Evolutionary conservation across 2,329 filamentous ascomycete genomes (phyloP).

Genomic region (Pseudogymnoascus sp.): DNA sequence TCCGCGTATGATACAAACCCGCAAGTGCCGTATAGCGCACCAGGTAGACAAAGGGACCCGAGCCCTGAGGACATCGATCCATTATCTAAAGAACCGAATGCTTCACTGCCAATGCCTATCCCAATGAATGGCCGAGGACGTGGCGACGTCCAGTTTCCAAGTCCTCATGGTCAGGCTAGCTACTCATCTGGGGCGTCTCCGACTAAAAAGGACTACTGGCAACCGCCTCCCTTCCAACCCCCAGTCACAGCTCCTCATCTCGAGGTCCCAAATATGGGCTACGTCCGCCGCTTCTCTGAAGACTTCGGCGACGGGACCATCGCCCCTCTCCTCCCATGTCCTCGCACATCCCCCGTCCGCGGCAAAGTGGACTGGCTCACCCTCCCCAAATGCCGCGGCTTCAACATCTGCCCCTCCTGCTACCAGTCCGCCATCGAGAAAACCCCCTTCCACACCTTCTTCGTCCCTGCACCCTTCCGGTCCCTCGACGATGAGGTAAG

Average conservation of each 20-base stretch:
- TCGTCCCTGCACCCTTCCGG: conserved; percentile 52
- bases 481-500: conserved; percentile 48
- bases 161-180: background rate
- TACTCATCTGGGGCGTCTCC: background rate
- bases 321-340: conserved; percentile 56
- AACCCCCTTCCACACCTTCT: conserved; percentile 58
- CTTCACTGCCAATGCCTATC: conserved; percentile 20
- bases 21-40: conserved; percentile 5
- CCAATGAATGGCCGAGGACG: background rate
- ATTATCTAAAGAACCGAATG: conserved; percentile 4
- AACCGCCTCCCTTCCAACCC: conserved; percentile 38
- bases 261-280: conserved; percentile 38
- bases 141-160: background rate
- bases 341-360: conserved; percentile 51
- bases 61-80: background rate
- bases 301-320: conserved; percentile 37
- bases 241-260: conserved; percentile 25
- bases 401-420: conserved; percentile 78
- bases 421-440: conserved; percentile 60
- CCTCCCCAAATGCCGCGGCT: conserved; percentile 57
- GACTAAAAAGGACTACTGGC: conserved; percentile 30
- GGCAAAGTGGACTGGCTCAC: conserved; percentile 75
- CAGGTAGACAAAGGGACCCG: background rate
- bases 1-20: conserved; percentile 15
- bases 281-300: conserved; percentile 44